phyloP scores from a whole-genome alignment of 495 filamentous ascomycete genomes.

The Cudoniella acicularis region DNA sequence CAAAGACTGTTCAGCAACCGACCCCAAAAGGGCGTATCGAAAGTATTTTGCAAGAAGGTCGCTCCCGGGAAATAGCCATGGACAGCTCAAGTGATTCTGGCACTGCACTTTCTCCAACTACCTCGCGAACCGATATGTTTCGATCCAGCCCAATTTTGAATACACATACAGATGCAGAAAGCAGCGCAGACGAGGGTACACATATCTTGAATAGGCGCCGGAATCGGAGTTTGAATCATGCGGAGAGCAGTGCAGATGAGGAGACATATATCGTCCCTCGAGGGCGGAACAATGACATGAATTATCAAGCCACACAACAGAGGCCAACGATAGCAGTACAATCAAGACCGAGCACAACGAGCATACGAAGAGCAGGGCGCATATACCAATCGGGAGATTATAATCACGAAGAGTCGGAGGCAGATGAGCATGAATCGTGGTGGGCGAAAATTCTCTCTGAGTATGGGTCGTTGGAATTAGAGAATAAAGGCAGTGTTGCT shows the following conservation, averaged over 20 bases:
- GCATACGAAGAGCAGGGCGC: slow-evolving; percentile 11
- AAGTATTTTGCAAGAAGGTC: slow-evolving; percentile 16
- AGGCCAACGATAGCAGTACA: neutral
- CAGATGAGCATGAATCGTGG: slow-evolving; percentile 38
- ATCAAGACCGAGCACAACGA: slow-evolving; percentile 13
- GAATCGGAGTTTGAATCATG: no score
- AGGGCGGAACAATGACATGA: slow-evolving; percentile 6
- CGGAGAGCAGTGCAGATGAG: slow-evolving; percentile 27
- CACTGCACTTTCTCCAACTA: neutral
- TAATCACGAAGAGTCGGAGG: slow-evolving; percentile 8
- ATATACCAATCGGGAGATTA: neutral
- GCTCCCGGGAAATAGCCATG: slow-evolving; percentile 13
- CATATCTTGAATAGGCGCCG: no score
- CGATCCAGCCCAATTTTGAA: neutral
- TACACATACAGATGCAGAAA: neutral
- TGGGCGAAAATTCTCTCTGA: slow-evolving; percentile 54
- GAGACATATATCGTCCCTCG: slow-evolving; percentile 17
- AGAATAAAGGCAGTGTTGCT: slow-evolving; percentile 95
- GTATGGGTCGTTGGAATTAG: slow-evolving; percentile 81
- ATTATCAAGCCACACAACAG: slow-evolving; percentile 19
- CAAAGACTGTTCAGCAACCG: neutral
- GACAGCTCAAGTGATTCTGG: no score
- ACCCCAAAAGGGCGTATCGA: slow-evolving; percentile 12
- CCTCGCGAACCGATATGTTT: neutral
- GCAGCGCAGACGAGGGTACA: slow-evolving; percentile 1